These are phyloP conservation scores for Lecanicillium sp. DNA, from an alignment of 2,329 filamentous ascomycete species.

Conservation along the genomic window DNA sequence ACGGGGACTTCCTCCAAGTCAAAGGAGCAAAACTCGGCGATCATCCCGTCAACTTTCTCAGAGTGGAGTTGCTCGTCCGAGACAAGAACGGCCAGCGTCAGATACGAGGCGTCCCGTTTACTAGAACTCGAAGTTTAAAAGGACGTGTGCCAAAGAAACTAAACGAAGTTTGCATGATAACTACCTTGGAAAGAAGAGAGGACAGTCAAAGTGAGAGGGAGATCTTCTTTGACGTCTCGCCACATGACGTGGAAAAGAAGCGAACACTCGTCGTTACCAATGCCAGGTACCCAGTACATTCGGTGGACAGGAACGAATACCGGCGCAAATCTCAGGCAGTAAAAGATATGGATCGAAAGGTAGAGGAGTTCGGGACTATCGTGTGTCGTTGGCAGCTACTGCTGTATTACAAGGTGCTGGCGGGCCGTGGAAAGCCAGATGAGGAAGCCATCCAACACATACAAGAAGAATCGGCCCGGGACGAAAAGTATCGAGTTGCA, in stretches of 20 bases:
- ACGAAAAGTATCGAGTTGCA: slow-evolving; percentile 16
- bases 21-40: slow-evolving; percentile 12
- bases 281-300: slow-evolving; percentile 31
- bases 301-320: slow-evolving; percentile 16
- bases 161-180: slow-evolving; percentile 36
- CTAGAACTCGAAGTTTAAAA: slow-evolving; percentile 24
- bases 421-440: slow-evolving; percentile 15
- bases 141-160: slow-evolving; percentile 29
- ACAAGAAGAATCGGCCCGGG: slow-evolving; percentile 19
- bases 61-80: slow-evolving; percentile 34
- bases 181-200: slow-evolving; percentile 28
- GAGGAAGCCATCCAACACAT: slow-evolving; percentile 31
- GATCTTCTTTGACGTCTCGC: slow-evolving; percentile 32
- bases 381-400: slow-evolving; percentile 44
- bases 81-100: slow-evolving; percentile 13
- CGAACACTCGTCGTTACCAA: slow-evolving; percentile 50
- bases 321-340: slow-evolving; percentile 7
- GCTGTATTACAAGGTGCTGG: slow-evolving; percentile 16
- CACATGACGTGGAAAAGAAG: slow-evolving; percentile 28
- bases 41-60: slow-evolving; percentile 26
- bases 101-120: slow-evolving; percentile 31
- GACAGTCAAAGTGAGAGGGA: slow-evolving; percentile 29
- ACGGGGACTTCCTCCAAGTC: slow-evolving; percentile 22
- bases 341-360: slow-evolving; percentile 12
- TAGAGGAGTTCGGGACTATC: slow-evolving; percentile 26